Percentiles rank a stretch among this genome's conserved stretches.
Evolutionary conservation across 2,329 filamentous ascomycete genomes (phyloP).

Genomic region (Kalmusia sp.): DNA sequence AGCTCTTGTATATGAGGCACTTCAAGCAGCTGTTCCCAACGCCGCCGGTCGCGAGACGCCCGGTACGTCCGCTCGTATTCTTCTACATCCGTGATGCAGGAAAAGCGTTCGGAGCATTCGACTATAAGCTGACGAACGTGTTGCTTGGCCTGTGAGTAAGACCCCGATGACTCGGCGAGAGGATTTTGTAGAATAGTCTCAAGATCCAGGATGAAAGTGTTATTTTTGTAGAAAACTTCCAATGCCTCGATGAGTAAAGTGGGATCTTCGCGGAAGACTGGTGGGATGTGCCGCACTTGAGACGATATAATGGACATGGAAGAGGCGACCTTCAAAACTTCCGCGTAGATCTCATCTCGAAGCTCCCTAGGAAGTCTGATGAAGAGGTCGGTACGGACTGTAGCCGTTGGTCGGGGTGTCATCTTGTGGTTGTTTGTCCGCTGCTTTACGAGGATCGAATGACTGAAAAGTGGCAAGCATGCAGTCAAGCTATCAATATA

Average conservation of each 20-base stretch:
- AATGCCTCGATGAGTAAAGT: slow-evolving; percentile 15
- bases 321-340: not conserved
- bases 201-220: slow-evolving; percentile 16
- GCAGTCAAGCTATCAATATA: too few species aligned
- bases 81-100: not conserved
- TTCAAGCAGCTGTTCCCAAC: slow-evolving; percentile 16
- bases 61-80: not conserved
- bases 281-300: slow-evolving; percentile 7
- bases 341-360: slow-evolving; percentile 22
- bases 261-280: slow-evolving; percentile 1
- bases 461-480: too few species aligned
- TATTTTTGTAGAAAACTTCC: slow-evolving; percentile 16
- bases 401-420: not conserved
- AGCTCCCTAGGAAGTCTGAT: slow-evolving; percentile 23
- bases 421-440: not conserved
- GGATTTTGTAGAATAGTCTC: not conserved
- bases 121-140: slow-evolving; percentile 19
- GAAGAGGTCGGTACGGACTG: slow-evolving; percentile 3
- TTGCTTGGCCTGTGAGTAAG: not conserved
- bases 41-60: not conserved
- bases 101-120: not conserved
- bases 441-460: too few species aligned
- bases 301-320: slow-evolving; percentile 8
- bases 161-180: not conserved
- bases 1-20: slow-evolving; percentile 14